Evolutionary conservation across 441 rosid genomes (phyloP), one percentile per base, ranked within the genome.

Genomic region (Populus hybrid): DNA sequence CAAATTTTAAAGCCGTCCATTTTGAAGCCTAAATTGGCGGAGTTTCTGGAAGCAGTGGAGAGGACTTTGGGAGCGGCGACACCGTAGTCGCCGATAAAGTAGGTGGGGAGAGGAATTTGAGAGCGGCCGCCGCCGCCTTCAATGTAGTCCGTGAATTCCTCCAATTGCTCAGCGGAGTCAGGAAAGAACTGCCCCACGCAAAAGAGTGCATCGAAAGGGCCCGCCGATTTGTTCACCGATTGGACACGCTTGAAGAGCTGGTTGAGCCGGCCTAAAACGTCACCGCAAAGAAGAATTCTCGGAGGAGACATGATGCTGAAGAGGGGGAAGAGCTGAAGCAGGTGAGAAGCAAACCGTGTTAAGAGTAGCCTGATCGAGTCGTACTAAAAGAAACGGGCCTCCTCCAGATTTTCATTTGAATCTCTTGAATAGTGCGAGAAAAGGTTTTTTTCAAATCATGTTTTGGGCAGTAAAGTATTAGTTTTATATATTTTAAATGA

Each of bases 131-230:
- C 53, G 53, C 53, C 53, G 18, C 53, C 94, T 80, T 95, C 94
- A 18, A 88, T 78, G 75, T 86, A 89, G 72, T 88, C 88, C 82
- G 72, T 69, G 82, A 95, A 88, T 83, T 91, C 99, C 9, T 90
- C 89, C 5, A 89, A 85, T 28, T 75, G 80, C 63, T 91, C 98
- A 71, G 88, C 79, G 21, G 92, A 86, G 82, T 85, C 96, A 0
- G 98, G 94, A 57, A 95, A 93, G 88, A 93, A 95, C 84, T 93
- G 97, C 1, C 99, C 99, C 32, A 93, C 98, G 85, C 98, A 93
- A 23, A 95, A 74, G 30, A 95, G 86, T 57, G 89, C 95, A 75
- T 93, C 97, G 83, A 95, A 95, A 28, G 95, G 99, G 16, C 99
- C 99, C 0, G 97, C 92, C 4, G 99, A 88, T 82, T 95, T 95